These are phyloP conservation scores for Metarhizium brunneum DNA, from an alignment of 2,329 filamentous ascomycete genomes.

Conservation along the genomic window DNA sequence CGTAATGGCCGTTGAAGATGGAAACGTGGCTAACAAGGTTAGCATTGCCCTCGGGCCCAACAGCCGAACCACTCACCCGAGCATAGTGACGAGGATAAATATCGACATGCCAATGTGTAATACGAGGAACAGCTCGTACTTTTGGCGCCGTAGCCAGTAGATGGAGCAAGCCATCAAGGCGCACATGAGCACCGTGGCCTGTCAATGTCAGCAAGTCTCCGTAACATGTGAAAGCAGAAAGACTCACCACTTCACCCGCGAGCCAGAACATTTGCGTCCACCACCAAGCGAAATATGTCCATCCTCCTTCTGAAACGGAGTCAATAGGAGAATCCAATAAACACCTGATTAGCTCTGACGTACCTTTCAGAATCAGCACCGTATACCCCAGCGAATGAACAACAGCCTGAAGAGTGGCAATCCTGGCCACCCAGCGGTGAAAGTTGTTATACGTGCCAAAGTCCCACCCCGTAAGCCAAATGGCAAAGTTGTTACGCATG, in stretches of 20 bases:
- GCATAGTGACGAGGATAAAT: conserved; percentile 39
- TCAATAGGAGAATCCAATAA: not conserved
- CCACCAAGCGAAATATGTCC: conserved; percentile 24
- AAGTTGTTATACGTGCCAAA: conserved; percentile 59
- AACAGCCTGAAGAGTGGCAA: conserved; percentile 52
- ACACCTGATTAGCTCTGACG: not conserved
- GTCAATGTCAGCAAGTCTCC: not conserved
- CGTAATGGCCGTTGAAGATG: conserved; percentile 41
- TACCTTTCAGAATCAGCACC: conserved; percentile 29
- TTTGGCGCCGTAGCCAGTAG: conserved; percentile 39
- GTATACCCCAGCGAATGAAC: conserved; percentile 54
- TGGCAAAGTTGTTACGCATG: conserved; percentile 55
- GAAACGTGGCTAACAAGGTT: conserved; percentile 33
- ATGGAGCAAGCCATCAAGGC: conserved; percentile 36
- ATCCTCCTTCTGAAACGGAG: conserved; percentile 24
- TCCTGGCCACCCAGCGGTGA: conserved; percentile 56
- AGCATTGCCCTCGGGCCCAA: not conserved
- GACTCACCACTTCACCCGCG: conserved; percentile 33
- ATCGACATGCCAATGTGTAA: conserved; percentile 43
- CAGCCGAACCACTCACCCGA: conserved; percentile 29
- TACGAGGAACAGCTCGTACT: conserved; percentile 43
- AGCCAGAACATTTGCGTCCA: conserved; percentile 39
- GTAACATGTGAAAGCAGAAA: not conserved
- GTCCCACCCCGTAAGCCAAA: conserved; percentile 61
- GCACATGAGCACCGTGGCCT: conserved; percentile 37